Base-by-base conservation (phyloP, 2,329 filamentous ascomycete species). In the Orbilia brochopaga region DNA sequence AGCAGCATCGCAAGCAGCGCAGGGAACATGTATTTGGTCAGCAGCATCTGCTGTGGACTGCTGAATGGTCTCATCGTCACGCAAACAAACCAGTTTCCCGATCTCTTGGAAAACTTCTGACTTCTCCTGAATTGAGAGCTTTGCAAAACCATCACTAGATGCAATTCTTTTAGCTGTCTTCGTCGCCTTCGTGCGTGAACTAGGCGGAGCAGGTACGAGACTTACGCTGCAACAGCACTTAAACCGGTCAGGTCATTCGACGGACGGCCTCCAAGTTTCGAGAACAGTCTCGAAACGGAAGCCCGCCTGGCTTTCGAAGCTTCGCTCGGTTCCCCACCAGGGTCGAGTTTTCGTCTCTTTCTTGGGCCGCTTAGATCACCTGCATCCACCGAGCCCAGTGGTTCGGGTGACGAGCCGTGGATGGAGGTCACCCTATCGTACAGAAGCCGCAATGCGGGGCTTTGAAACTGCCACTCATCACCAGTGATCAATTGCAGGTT, bases 41-140 rank as follows among this genome's bases (percentile, higher is more conserved):
- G n/a, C 21, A 19, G 7, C 8, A n/a, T 37, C 30, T 15, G 40
- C n/a, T 37, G 10, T 5, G 6, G 10, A 17, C 13, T 21, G 19
- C 5, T 42, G 17, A 24, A 7, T 4, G 7, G 10, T 11, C 3
- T 40, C 32, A 15, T 46, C 23, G 1, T 19, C 24, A 2, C 23
- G 37, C 1, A 60, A 35, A 23, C 67, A 72, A 1, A 44, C 30
- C 7, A 72, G 35, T 21, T 48, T 7, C 11, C 67, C 51, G 17
- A 72, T 59, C 8, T 61, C 56, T 30, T 57, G 40, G 44, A 72
- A 72, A 48, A 65, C 50, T 10, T 65, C 60, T 1, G 40, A n/a
- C 27, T 72, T 60, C 30, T 72, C 67, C 17, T 52, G 51, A n/a
- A 65, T 61, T 7, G 67, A 72, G 37, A 72, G 67, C 46, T 65